These are phyloP conservation scores for Leishmania tropica DNA, from an alignment of 208 protist genomes.

Conservation along the genomic window DNA sequence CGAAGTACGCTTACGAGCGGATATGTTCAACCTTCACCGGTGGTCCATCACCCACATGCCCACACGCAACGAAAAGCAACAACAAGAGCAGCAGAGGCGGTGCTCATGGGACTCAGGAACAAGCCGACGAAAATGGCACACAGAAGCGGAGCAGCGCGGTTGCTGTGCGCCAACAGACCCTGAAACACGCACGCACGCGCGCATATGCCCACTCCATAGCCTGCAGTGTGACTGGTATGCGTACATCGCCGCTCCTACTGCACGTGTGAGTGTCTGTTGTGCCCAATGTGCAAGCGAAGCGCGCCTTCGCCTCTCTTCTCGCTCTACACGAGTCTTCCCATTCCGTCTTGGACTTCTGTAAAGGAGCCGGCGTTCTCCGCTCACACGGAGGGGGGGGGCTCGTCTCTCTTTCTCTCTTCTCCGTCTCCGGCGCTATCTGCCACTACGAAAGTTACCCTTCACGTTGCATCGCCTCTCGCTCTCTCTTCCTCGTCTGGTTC, in stretches of 20 bases:
- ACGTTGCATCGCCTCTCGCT: background rate
- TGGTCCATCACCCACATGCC: background rate
- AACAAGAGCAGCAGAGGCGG: background rate
- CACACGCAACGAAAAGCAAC: background rate
- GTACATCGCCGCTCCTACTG: background rate
- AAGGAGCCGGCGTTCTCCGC: background rate
- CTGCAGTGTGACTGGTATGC: too few species aligned
- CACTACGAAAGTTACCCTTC: background rate
- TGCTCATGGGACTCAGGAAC: background rate
- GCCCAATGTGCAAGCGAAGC: background rate
- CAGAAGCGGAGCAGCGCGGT: too few species aligned
- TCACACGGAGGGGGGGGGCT: background rate
- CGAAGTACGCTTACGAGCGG: background rate
- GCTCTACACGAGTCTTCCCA: background rate
- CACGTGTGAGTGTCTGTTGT: background rate
- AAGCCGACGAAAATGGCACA: background rate
- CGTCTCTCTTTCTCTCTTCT: constrained; percentile 4
- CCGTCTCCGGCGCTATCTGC: background rate
- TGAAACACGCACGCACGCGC: background rate
- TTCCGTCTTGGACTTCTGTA: background rate
- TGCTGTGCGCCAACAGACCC: background rate
- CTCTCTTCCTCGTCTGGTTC: constrained; percentile 4
- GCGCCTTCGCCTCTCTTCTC: background rate
- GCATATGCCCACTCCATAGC: background rate
- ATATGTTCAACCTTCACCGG: background rate